These are phyloP conservation scores for Tylopilus sp. DNA, from an alignment of 768 basidiomycete species.

Conservation along the genomic window DNA sequence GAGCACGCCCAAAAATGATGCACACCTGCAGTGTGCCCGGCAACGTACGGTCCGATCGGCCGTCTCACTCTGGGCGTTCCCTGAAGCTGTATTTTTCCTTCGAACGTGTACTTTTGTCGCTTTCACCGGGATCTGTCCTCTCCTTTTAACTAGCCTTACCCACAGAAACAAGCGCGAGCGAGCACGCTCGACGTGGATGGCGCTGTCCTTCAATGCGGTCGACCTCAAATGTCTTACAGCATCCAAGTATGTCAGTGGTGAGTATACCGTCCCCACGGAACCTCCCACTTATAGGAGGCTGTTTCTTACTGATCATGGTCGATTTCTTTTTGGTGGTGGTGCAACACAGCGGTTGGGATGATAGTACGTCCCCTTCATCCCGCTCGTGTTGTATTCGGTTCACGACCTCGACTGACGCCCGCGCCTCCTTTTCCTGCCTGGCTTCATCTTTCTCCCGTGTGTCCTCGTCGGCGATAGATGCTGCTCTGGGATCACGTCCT, in stretches of 20 bases:
- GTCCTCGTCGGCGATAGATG: conserved; percentile 16
- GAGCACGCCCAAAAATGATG: too few species aligned
- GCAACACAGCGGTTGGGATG: conserved; percentile 20
- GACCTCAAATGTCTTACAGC: conserved; percentile 11
- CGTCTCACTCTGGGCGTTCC: not conserved
- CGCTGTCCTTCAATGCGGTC: not conserved
- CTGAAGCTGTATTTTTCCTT: not conserved
- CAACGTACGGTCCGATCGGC: conserved; percentile 3
- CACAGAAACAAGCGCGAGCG: not conserved
- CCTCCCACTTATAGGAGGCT: not conserved
- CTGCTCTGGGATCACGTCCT: conserved; percentile 34
- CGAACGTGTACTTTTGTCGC: not conserved
- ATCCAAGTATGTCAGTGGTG: conserved; percentile 27
- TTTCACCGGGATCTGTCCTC: not conserved
- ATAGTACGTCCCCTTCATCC: conserved; percentile 14
- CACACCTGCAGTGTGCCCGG: conserved; percentile 1
- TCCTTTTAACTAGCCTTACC: not conserved
- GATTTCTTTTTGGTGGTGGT: not conserved
- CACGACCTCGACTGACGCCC: not conserved
- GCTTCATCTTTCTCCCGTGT: too few species aligned
- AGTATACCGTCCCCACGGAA: not conserved
- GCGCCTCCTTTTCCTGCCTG: not conserved
- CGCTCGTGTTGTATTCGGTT: not conserved
- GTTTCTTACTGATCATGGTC: conserved; percentile 1
- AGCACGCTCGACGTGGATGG: conserved; percentile 8